These are phyloP conservation scores for Asclepias syriaca DNA, from an alignment of 257 asterid species.

Conservation along the genomic window DNA sequence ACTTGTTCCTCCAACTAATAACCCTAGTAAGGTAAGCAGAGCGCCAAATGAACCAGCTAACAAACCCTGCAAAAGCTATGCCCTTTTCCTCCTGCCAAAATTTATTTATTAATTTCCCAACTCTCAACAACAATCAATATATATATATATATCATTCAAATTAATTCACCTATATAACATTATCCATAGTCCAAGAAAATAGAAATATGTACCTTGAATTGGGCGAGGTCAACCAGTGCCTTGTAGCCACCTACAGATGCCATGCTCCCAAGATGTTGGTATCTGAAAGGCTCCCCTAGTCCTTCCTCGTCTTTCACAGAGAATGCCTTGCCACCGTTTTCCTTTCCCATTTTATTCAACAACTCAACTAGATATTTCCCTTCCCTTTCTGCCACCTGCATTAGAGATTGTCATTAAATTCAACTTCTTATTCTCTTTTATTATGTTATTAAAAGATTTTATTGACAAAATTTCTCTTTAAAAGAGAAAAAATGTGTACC, in stretches of 20 bases:
- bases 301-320: constrained; percentile 44
- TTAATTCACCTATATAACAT: no score
- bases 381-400: constrained; percentile 82
- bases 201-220: constrained; percentile 51
- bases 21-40: constrained; percentile 85
- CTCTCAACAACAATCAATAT: no score
- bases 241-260: constrained; percentile 90
- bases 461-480: no score
- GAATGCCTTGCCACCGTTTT: constrained; percentile 65
- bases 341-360: constrained; percentile 50
- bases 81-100: constrained; percentile 59
- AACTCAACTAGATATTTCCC: constrained; percentile 74
- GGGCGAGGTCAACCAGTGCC: constrained; percentile 84
- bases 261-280: constrained; percentile 88
- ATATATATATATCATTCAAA: no score
- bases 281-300: constrained; percentile 75
- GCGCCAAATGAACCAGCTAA: constrained; percentile 86
- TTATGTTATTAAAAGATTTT: no score
- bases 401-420: no score
- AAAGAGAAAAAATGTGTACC: constrained; percentile 31
- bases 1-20: constrained; percentile 88
- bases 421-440: no score
- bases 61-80: constrained; percentile 58
- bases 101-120: neutral
- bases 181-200: no score